Base-by-base conservation (phyloP, 331 rosid genomes). In the Telfairia occidentalis region DNA sequence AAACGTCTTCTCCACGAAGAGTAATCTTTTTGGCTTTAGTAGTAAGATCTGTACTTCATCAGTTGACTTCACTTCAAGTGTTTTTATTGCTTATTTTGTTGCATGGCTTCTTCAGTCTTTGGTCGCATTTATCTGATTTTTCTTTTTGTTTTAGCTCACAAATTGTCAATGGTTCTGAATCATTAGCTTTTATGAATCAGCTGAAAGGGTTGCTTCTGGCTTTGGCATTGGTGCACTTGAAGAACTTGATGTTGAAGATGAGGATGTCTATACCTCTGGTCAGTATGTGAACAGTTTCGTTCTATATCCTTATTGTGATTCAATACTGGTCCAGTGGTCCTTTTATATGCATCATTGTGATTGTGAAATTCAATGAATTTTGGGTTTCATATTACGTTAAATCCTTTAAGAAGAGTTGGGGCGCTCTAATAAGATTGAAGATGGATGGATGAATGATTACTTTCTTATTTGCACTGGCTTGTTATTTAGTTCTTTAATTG, bases 211-310 rank as follows among this genome's bases (percentile, higher is more conserved):
- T 86, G 93, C 93, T 73, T 90, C 99, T 65, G 99, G 99, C 80
- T 95, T 95, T 84, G 99, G 99, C 81, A 91, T 95, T 81, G 99
- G 99, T 77, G 99, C 99, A 46, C 97, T 95, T 63, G 98, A 95
- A 84, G 96, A 95, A 76, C 89, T 86, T 75, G 97, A 90, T 80
- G 88, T 83, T 26, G 99, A 92, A 86, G 99, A 92, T 83, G 97
- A 90, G 89, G 99, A 95, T 81, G 97, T 92, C 61, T 95, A 90
- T 88, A 84, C 81, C 53, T 37, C 92, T 70, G 92, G 99, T 95
- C 76, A 75, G 92, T 84, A 74, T 43, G 34, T 40, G 53, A 67
- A 42, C 48, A 67, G 35, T 40, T 69, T 69, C 1, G 30, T 43
- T 43, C 23, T 69, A 21, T 43, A 40, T 69, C 3, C 50, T 69